phyloP scores from a whole-genome alignment of 371 early-diverging fungal genomes.

The Saksenaea oblongispora region DNA sequence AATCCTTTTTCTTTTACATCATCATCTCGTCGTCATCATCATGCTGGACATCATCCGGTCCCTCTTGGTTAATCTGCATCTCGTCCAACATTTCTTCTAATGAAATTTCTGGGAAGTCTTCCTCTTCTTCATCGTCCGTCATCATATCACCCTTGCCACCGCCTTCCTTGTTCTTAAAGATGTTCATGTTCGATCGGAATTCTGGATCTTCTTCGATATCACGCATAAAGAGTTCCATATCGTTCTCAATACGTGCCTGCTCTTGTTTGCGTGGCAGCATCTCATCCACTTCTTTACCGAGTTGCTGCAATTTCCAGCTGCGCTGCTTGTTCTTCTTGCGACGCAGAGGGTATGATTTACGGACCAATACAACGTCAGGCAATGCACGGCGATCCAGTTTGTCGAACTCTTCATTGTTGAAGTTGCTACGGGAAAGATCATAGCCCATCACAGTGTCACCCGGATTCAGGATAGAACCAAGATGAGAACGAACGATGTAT shows the following conservation, averaged over 20 bases:
- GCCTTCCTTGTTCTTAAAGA: conserved; percentile 76
- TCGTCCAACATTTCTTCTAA: conserved; percentile 92
- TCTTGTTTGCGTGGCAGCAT: conserved; percentile 78
- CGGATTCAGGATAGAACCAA: conserved; percentile 87
- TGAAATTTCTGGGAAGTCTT: conserved; percentile 89
- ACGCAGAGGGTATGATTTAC: conserved; percentile 89
- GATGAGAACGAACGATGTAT: conserved; percentile 88
- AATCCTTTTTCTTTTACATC: conserved; percentile 6
- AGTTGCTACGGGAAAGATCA: conserved; percentile 85
- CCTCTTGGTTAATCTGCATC: conserved; percentile 67
- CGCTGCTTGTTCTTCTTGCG: conserved; percentile 84
- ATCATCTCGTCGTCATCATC: conserved; percentile 44
- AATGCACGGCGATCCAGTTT: conserved; percentile 58
- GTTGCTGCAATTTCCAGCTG: conserved; percentile 89
- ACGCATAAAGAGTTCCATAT: conserved; percentile 88
- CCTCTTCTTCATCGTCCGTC: conserved; percentile 68
- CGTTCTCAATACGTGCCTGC: conserved; percentile 71
- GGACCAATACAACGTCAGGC: conserved; percentile 89
- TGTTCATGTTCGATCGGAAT: conserved; percentile 87
- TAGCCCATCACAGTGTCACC: conserved; percentile 96
- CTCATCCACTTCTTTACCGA: conserved; percentile 87
- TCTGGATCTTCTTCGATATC: conserved; percentile 98
- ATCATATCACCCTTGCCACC: conserved; percentile 48
- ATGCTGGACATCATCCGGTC: conserved; percentile 38
- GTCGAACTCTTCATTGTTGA: conserved; percentile 88